These are phyloP conservation scores for Elymus sibiricus DNA, from an alignment of 176 grass and related monocot species.

Conservation along the genomic window DNA sequence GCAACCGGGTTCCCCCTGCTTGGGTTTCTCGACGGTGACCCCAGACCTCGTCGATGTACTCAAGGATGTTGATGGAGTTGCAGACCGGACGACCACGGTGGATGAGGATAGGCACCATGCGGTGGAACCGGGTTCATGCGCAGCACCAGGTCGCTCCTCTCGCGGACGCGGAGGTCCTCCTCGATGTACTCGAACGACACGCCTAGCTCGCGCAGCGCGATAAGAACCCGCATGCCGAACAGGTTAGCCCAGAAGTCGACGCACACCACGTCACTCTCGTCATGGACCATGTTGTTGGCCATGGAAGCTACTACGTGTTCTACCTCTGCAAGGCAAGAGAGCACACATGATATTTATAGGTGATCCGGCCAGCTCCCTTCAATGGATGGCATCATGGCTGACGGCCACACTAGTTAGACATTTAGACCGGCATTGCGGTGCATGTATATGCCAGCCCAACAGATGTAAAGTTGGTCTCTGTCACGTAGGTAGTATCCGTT, in stretches of 20 bases:
- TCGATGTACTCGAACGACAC: neutral
- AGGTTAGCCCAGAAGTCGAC: constrained; percentile 25
- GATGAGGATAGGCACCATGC: constrained; percentile 16
- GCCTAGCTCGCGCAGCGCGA: neutral
- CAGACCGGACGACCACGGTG: constrained; percentile 9
- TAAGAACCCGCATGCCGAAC: constrained; percentile 14
- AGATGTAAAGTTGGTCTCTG: neutral
- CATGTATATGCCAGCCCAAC: neutral
- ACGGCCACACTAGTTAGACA: neutral
- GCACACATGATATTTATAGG: neutral
- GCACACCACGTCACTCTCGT: neutral
- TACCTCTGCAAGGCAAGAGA: neutral
- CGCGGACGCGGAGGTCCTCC: neutral
- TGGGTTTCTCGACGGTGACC: neutral
- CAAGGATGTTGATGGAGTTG: constrained; percentile 29
- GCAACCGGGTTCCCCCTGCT: neutral
- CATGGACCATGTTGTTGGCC: neutral
- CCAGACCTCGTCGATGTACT: constrained; percentile 39
- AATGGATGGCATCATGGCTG: neutral
- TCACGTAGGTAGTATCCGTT: no score
- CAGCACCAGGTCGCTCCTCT: constrained; percentile 19
- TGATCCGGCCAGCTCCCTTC: neutral
- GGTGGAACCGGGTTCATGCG: constrained; percentile 26
- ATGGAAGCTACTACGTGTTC: neutral
- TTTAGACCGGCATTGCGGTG: neutral